These are phyloP conservation scores for Tubosaeta sp. DNA, from an alignment of 768 basidiomycete species.

Conservation along the genomic window DNA sequence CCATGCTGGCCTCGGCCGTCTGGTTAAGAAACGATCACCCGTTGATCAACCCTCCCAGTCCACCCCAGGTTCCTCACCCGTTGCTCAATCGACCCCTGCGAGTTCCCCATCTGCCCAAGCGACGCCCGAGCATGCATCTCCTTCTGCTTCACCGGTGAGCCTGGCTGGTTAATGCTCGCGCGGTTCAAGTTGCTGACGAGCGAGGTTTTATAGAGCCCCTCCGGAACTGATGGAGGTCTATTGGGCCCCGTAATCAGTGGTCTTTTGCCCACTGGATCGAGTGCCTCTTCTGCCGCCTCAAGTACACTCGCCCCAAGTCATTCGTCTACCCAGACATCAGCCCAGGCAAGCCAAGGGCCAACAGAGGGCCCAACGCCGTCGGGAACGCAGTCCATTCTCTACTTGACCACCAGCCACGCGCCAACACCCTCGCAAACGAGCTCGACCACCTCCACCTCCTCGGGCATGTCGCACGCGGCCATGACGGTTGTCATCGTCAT, in stretches of 20 bases:
- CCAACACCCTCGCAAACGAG: conserved; percentile 22
- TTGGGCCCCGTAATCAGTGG: conserved; percentile 9
- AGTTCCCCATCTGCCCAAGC: conserved; percentile 15
- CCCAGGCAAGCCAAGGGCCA: conserved; percentile 26
- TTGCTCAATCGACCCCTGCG: conserved; percentile 9
- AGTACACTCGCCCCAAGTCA: conserved; percentile 13
- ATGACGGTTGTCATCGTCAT: conserved; percentile 65
- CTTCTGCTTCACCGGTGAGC: conserved; percentile 22
- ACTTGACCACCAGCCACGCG: conserved; percentile 14
- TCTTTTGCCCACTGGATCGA: conserved; percentile 13
- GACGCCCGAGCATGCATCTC: conserved; percentile 7
- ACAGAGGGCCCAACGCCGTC: conserved; percentile 44
- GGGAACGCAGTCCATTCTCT: conserved; percentile 55
- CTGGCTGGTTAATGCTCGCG: background rate
- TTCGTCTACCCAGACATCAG: conserved; percentile 14
- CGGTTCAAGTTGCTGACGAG: conserved; percentile 1
- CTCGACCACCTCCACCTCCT: conserved; percentile 16
- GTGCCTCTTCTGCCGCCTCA: conserved; percentile 17
- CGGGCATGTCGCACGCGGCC: conserved; percentile 41
- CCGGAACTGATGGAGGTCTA: conserved; percentile 6
- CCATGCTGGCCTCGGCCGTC: conserved; percentile 56
- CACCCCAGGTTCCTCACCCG: conserved; percentile 7
- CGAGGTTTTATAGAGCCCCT: conserved; percentile 8
- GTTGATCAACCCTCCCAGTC: conserved; percentile 18
- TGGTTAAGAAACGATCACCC: conserved; percentile 63